Evolutionary conservation across 2,329 filamentous ascomycete species (phyloP).

Genomic region (Apiospora aurea): DNA sequence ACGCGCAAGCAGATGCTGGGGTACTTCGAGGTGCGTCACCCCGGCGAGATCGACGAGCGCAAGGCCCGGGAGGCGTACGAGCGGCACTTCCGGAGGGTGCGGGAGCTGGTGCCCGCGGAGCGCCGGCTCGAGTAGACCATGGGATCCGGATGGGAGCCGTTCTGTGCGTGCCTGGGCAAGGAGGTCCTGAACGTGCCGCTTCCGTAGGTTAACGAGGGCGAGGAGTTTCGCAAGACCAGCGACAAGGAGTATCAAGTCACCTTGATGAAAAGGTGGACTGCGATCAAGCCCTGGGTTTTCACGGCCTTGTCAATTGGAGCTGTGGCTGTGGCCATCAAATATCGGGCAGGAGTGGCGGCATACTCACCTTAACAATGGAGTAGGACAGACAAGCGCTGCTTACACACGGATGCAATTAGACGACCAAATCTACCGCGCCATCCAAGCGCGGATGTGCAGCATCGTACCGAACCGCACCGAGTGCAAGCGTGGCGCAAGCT

Average conservation of each 20-base stretch:
- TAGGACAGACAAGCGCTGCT: background rate
- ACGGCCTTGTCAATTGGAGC: background rate
- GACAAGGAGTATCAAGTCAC: background rate
- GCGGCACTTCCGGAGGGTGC: constrained; percentile 31
- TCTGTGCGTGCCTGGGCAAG: constrained; percentile 36
- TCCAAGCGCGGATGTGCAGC: background rate
- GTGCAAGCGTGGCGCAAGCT: background rate
- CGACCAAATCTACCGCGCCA: background rate
- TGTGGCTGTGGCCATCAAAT: background rate
- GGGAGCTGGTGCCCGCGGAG: constrained; percentile 29
- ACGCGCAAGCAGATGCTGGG: constrained; percentile 27
- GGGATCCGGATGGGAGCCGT: constrained; percentile 35
- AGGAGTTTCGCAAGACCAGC: background rate
- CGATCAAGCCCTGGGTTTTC: background rate
- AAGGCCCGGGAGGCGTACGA: constrained; percentile 46
- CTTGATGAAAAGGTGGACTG: background rate
- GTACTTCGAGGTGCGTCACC: constrained; percentile 44
- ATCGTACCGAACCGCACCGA: background rate
- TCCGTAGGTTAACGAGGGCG: constrained; percentile 28
- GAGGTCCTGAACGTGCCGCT: constrained; percentile 30
- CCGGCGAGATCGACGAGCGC: constrained; percentile 70
- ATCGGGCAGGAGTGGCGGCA: background rate
- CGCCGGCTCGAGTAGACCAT: constrained; percentile 35
- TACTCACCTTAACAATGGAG: background rate
- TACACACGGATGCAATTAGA: background rate